Conservation (phyloP, 495 filamentous ascomycete genomes). For the Daldinia grandis region DNA sequence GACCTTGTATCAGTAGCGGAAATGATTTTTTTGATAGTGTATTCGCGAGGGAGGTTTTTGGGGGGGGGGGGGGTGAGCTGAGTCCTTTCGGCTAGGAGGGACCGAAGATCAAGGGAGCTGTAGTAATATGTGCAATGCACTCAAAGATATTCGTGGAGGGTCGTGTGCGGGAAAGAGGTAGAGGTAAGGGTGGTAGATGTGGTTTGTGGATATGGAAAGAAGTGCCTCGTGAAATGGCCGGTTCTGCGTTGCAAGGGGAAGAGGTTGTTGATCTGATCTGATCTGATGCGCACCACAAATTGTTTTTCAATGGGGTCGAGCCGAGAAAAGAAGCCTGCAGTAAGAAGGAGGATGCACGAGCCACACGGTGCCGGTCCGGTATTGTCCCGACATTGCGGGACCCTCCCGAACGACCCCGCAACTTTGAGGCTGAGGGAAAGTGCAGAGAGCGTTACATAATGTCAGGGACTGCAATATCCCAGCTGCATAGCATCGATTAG, state of each 20-base stretch:
- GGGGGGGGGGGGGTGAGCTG: neutral
- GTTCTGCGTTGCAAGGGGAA: conserved; percentile 7
- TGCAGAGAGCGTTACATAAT: neutral
- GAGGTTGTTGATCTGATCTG: conserved; percentile 28
- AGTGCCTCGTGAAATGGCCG: conserved; percentile 9
- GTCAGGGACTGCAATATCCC: neutral
- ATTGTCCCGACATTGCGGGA: conserved; percentile 18
- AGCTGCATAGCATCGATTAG: conserved; percentile 9
- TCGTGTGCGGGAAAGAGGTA: conserved; percentile 1
- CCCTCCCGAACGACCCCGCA: conserved; percentile 21
- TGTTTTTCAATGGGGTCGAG: conserved; percentile 28
- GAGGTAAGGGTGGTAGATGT: neutral
- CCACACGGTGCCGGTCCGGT: conserved; percentile 27
- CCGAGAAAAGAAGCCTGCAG: conserved; percentile 1
- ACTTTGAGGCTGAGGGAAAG: conserved; percentile 31
- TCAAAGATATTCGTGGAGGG: neutral
- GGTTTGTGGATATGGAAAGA: conserved; percentile 12
- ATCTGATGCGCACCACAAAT: conserved; percentile 30
- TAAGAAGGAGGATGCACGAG: conserved; percentile 5
- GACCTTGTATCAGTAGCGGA: neutral
- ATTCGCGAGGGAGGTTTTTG: conserved; percentile 1
- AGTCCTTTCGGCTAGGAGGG: neutral
- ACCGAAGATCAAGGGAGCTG: neutral
- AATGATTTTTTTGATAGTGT: neutral
- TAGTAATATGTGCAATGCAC: neutral